Conservation (phyloP, 1,284 basidiomycete species). For the Fomitopsis pinicola region DNA sequence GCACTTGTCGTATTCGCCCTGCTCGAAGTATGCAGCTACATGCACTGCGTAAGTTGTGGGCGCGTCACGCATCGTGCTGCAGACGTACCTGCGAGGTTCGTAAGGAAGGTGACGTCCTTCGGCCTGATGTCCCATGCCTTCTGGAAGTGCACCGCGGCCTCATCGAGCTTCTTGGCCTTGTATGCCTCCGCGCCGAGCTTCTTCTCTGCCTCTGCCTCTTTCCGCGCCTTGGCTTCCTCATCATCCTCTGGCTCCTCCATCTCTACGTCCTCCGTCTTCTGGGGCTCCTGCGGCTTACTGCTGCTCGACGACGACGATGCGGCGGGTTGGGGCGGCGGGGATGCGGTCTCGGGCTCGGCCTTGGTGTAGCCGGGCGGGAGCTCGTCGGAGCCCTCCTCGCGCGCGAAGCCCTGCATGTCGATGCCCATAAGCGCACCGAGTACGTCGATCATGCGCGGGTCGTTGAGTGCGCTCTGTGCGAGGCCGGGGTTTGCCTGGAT, state of each 20-base stretch:
- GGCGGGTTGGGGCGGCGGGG: slow-evolving; percentile 35
- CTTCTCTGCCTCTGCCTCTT: slow-evolving; percentile 76
- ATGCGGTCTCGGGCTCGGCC: slow-evolving; percentile 23
- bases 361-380: slow-evolving; percentile 55
- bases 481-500: slow-evolving; percentile 63
- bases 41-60: neutral
- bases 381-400: slow-evolving; percentile 84
- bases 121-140: slow-evolving; percentile 94
- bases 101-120: slow-evolving; percentile 92
- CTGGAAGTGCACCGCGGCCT: slow-evolving; percentile 69
- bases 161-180: slow-evolving; percentile 79
- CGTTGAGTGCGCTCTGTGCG: slow-evolving; percentile 49
- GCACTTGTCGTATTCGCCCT: slow-evolving; percentile 86
- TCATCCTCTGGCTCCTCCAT: slow-evolving; percentile 58
- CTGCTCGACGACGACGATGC: slow-evolving; percentile 33
- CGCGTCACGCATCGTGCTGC: neutral
- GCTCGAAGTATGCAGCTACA: slow-evolving; percentile 88
- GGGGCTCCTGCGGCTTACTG: slow-evolving; percentile 32
- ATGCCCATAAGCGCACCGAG: slow-evolving; percentile 93
- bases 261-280: slow-evolving; percentile 37
- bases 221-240: slow-evolving; percentile 42
- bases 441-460: slow-evolving; percentile 93
- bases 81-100: slow-evolving; percentile 77
- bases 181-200: slow-evolving; percentile 79
- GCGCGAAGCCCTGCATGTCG: slow-evolving; percentile 84